Evolutionary conservation across 306 rosid genomes (phyloP).

Genomic region (Aeschynomene evenia): DNA sequence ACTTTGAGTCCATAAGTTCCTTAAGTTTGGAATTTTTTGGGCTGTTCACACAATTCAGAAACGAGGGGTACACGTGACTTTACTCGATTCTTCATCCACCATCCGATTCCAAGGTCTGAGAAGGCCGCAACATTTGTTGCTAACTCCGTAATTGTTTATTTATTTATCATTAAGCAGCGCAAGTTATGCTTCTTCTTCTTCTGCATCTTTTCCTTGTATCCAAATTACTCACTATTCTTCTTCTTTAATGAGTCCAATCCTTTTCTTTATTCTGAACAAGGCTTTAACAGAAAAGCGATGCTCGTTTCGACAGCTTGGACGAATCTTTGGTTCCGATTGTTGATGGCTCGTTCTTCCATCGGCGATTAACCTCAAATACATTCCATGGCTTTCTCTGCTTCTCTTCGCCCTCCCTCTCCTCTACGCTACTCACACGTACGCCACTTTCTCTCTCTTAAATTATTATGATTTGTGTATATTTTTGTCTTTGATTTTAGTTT

Average conservation of each 20-base stretch:
- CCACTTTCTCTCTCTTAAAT: conserved; percentile 4
- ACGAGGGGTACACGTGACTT: conserved; percentile 1
- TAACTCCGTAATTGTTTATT: no score
- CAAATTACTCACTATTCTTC: not conserved
- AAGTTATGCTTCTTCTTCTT: not conserved
- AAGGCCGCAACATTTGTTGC: not conserved
- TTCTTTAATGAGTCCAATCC: not conserved
- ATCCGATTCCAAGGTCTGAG: not conserved
- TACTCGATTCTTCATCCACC: not conserved
- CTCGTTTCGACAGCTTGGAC: not conserved
- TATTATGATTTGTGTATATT: not conserved
- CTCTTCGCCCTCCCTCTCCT: conserved; percentile 54
- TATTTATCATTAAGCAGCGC: not conserved
- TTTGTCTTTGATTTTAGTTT: not conserved
- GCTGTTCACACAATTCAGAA: not conserved
- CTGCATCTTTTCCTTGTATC: no score
- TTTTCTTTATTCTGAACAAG: not conserved
- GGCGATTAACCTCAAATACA: conserved; percentile 30
- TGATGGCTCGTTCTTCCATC: not conserved
- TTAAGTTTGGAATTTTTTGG: not conserved
- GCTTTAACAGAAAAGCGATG: not conserved
- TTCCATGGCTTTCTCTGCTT: conserved; percentile 65
- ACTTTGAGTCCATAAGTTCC: no score
- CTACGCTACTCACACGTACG: conserved; percentile 35
- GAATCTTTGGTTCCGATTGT: not conserved